phyloP scores from a whole-genome alignment of 2,329 filamentous ascomycete genomes.

The Sclerotinia trifoliorum region DNA sequence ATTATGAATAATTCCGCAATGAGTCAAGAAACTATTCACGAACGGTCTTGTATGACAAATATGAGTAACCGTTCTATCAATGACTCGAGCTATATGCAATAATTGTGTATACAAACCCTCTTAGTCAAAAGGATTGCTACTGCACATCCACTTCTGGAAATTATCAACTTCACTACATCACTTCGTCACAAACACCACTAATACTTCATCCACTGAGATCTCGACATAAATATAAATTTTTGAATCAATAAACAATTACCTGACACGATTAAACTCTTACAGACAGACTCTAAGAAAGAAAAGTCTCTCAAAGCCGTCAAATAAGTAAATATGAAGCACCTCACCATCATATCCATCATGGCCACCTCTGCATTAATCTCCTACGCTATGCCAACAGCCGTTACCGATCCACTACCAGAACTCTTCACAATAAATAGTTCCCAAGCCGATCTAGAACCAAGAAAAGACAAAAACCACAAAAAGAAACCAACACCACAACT shows the following conservation, averaged over 20 bases:
- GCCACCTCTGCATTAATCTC: neutral
- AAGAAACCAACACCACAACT: neutral
- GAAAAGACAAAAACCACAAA: neutral
- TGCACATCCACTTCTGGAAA: neutral
- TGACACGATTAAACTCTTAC: neutral
- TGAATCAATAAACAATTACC: neutral
- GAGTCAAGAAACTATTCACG: neutral
- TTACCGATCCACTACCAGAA: neutral
- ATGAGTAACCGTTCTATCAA: neutral
- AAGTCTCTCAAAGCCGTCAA: neutral
- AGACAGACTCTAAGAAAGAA: neutral
- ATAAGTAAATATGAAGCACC: neutral
- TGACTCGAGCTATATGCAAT: neutral
- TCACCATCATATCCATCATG: neutral
- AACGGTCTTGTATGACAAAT: neutral
- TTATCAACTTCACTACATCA: neutral
- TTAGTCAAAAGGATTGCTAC: neutral
- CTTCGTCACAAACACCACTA: neutral
- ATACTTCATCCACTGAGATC: neutral
- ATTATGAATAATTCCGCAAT: neutral
- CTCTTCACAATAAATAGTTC: neutral
- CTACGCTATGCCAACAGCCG: neutral
- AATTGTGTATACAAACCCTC: neutral
- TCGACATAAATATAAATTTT: neutral
- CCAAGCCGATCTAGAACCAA: rapidly evolving